Base-by-base conservation (phyloP, 257 asterid species). In the Solanum paucissectum region DNA sequence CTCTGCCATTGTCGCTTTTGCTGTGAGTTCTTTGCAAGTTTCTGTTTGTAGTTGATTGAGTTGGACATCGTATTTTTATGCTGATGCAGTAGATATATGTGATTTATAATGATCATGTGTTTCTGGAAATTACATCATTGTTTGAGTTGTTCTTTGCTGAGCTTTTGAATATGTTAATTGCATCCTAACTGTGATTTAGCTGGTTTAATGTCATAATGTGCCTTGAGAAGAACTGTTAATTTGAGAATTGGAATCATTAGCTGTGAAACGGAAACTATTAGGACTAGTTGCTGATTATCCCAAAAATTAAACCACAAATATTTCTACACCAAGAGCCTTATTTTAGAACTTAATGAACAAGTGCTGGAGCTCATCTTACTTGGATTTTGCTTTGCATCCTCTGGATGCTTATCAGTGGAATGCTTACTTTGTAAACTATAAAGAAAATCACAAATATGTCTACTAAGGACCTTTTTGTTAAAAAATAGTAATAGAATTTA, bases 1-100 rank as follows among this genome's bases (percentile, higher is more conserved):
- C 8, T 87, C 97, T 4, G 95, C 99, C 89, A 90, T 96, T 18
- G 99, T 96, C 83, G 93, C 98, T 3, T 95, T 96, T 89, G 91
- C 97, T 86, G 99, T 95, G 96, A 96, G 99, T 92, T 84, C 89
- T 77, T 91, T 85, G 64, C 11, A 83, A 77, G 27, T 87, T 52
- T 42, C 32, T 13, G 29, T 38, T 75, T 38, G 27, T 73, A 34
- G 81, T 73, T 36, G 29, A 36, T 36, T 20, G 49, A 34, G 46
- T 20, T 73, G 81, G 13, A 34, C 81, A 18, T 14, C 1, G 5
- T 71, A 37, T 49, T 37, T 20, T 21, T 12, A 36, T 75, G 83
- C 5, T 73, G 49, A 5, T 73, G 49, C 49, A 3, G 10, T 6
- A 5, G 52, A 37, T 75, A 75, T 37, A 38, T 75, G 52, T 5